These are phyloP conservation scores for Penicillium sp. DNA, from an alignment of 2,329 filamentous ascomycete genomes.

Conservation along the genomic window DNA sequence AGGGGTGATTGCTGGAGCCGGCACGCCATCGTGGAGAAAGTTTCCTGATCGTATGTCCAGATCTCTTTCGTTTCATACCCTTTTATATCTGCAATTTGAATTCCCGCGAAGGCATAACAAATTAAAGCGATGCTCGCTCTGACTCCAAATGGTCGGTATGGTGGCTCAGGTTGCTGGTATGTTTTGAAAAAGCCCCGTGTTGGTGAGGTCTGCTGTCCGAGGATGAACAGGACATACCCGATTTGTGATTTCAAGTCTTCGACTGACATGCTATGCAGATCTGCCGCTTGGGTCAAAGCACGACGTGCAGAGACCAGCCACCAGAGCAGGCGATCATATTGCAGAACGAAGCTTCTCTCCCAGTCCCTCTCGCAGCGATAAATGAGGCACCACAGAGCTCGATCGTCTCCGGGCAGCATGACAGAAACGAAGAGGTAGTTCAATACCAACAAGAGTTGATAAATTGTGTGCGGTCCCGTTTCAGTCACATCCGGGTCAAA, in stretches of 20 bases:
- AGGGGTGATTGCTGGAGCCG: background rate
- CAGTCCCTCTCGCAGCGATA: background rate
- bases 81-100: background rate
- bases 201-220: background rate
- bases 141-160: conserved; percentile 1
- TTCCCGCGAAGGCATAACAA: background rate
- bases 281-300: background rate
- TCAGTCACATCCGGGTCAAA: background rate
- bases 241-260: conserved; percentile 1
- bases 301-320: background rate
- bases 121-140: conserved; percentile 1
- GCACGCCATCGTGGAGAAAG: background rate
- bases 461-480: background rate
- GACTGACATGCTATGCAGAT: background rate
- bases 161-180: background rate
- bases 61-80: background rate
- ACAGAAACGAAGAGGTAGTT: background rate
- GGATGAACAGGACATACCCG: background rate
- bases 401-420: background rate
- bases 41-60: background rate
- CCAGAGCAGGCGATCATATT: background rate
- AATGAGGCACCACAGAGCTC: background rate
- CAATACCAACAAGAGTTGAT: background rate
- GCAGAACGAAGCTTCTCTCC: background rate
- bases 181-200: background rate